Evolutionary conservation across 306 rosid genomes (phyloP), one percentile per base, ranked within the genome.

Genomic region (Fragaria ananassa): DNA sequence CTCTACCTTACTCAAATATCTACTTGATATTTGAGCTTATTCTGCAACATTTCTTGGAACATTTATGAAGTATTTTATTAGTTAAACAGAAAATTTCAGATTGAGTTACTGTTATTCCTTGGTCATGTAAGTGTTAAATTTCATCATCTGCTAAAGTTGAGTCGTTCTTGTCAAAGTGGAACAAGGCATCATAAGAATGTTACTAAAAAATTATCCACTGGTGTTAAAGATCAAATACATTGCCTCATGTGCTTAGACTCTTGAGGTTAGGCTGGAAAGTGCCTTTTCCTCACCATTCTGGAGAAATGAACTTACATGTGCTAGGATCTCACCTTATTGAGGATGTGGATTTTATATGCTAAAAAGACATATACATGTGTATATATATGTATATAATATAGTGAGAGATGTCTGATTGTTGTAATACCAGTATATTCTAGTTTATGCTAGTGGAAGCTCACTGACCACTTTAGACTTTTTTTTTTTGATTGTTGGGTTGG

Each of bases 321-420:
- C 35, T 17, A 8, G 68, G 58, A 44, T 42, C 44, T 44, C 29
- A 31, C 29, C 57, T 8, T 10, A 6, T 44, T 60, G 57, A 18
- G 46, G 57, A 74, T 17, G 3, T 74, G 45, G 29, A 60, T 58
- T 41, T 73, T 44, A 44, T 17, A 27, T 74, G 29, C 57, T n/a
- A 42, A 15, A 23, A 29, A 34, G n/a, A 58, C 18, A 27, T 31
- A 37, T 17, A 65, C 19, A 8, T 37, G 8, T 8, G 6, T 53
- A 7, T 53, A 0, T 53, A 7, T 42, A 7, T 42, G 45, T 42
- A 42, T 47, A 4, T 45, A 51, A 12, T 45, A 51, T 21, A 8
- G 69, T 46, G 69, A 64, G 69, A 57, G 61, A 79, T 68, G 23
- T 37, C 37, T 72, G 74, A 34, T 72, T 39, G 17, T 29, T 14